Conservation (phyloP, 371 early-diverging fungal species). For the Encephalitozoon cuniculi region DNA sequence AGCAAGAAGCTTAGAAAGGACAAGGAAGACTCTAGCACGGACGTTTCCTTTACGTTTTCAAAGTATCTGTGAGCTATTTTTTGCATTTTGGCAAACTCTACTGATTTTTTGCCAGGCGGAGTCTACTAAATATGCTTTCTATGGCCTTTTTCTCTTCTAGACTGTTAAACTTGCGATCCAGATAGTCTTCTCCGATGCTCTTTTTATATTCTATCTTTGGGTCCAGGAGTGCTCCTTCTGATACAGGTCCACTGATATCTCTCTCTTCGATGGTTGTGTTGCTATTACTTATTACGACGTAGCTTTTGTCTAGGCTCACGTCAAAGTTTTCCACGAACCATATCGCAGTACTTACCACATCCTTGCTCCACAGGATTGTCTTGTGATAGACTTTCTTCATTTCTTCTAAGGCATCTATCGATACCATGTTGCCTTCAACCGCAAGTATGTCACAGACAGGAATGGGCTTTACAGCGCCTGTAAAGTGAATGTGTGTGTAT, state of each 20-base stretch:
- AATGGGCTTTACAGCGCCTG: background rate
- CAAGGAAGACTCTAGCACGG: background rate
- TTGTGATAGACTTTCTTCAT: background rate
- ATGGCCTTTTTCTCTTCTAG: background rate
- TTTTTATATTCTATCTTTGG: background rate
- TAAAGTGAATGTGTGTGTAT: background rate
- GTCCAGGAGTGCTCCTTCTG: background rate
- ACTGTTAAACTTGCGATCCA: background rate
- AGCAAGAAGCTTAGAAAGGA: background rate
- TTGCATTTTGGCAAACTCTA: background rate
- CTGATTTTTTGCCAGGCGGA: background rate
- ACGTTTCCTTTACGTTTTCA: background rate
- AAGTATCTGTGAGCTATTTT: background rate
- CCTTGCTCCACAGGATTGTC: background rate
- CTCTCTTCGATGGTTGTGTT: background rate
- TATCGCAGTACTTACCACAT: background rate
- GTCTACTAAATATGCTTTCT: constrained; percentile 6
- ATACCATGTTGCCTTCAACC: background rate
- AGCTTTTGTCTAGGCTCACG: background rate
- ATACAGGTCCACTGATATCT: background rate
- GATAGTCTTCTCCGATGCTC: background rate
- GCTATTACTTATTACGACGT: background rate
- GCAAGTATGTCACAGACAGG: background rate
- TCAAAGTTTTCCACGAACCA: background rate
- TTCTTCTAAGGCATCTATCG: background rate